These are phyloP conservation scores for Corymbia citriodora DNA, from an alignment of 441 rosid genomes.

Conservation along the genomic window DNA sequence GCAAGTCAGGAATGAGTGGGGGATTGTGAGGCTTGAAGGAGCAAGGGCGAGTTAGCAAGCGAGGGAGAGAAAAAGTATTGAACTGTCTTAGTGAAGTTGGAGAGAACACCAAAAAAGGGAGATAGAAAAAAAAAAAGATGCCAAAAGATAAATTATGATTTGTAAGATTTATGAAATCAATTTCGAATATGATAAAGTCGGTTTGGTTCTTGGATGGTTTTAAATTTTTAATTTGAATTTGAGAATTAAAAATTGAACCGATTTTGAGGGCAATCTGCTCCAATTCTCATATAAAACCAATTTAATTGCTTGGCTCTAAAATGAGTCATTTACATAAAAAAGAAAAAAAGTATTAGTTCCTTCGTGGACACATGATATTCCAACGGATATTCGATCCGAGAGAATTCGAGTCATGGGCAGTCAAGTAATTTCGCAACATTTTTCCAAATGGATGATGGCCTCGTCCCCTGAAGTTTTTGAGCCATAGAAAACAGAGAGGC, in stretches of 20 bases:
- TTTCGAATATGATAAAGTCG: fast-evolving
- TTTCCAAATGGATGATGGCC: neutral
- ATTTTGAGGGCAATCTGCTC: fast-evolving
- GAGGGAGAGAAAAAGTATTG: no score
- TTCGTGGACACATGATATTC: neutral
- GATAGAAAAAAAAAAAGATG: no score
- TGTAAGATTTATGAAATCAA: fast-evolving
- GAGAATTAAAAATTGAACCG: fast-evolving
- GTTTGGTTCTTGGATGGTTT: no score
- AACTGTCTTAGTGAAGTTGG: no score
- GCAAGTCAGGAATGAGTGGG: fast-evolving
- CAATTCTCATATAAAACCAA: fast-evolving
- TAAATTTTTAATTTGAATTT: fast-evolving
- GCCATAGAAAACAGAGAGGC: neutral
- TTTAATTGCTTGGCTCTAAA: fast-evolving
- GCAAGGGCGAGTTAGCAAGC: no score
- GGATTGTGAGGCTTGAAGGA: no score
- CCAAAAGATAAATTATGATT: fast-evolving
- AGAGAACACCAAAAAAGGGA: no score
- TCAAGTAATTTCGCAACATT: neutral
- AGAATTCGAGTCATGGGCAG: neutral
- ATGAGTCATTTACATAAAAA: neutral
- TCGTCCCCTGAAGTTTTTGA: neutral
- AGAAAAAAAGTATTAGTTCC: fast-evolving
- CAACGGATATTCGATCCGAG: fast-evolving